These are phyloP conservation scores for Rhizodiscina lignyota DNA, from an alignment of 495 filamentous ascomycete species.

Conservation along the genomic window DNA sequence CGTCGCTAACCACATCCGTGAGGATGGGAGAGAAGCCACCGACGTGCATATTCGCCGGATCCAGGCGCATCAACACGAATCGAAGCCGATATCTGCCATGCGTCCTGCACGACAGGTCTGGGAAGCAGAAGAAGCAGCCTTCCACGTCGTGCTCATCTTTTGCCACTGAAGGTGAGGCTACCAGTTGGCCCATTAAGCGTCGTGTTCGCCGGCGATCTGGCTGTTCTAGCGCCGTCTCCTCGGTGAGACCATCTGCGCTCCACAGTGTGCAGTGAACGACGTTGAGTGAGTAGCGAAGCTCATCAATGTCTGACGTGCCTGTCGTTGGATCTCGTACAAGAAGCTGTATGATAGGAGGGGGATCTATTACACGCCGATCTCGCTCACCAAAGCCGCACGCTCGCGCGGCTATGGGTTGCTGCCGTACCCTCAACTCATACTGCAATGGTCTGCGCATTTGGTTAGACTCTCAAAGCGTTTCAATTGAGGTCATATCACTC, in stretches of 20 bases:
- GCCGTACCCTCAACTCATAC: conserved; percentile 51
- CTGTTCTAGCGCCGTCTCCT: conserved; percentile 35
- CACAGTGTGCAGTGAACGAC: conserved; percentile 72
- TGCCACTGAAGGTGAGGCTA: conserved; percentile 56
- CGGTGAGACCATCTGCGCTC: conserved; percentile 40
- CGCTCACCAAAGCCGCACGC: conserved; percentile 90
- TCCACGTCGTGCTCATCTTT: conserved; percentile 46
- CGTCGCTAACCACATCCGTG: conserved; percentile 52
- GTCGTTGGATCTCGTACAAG: conserved; percentile 48
- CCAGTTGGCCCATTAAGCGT: conserved; percentile 63
- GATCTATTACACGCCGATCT: conserved; percentile 86
- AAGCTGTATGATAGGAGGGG: conserved; percentile 86
- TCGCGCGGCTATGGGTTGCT: conserved; percentile 79
- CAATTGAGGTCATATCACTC: conserved; percentile 1
- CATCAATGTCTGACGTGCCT: conserved; percentile 32
- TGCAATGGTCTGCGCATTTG: conserved; percentile 12
- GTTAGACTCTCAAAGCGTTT: no score
- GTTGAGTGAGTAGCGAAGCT: conserved; percentile 57
- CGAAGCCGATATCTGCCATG: conserved; percentile 68
- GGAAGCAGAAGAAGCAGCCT: conserved; percentile 87
- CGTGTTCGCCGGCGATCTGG: conserved; percentile 31
- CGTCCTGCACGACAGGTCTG: conserved; percentile 80
- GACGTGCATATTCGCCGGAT: conserved; percentile 27
- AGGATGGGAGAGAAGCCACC: conserved; percentile 46
- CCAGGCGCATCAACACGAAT: conserved; percentile 74